Evolutionary conservation across 495 filamentous ascomycete genomes (phyloP).

Genomic region (Trypethelium eluteriae): DNA sequence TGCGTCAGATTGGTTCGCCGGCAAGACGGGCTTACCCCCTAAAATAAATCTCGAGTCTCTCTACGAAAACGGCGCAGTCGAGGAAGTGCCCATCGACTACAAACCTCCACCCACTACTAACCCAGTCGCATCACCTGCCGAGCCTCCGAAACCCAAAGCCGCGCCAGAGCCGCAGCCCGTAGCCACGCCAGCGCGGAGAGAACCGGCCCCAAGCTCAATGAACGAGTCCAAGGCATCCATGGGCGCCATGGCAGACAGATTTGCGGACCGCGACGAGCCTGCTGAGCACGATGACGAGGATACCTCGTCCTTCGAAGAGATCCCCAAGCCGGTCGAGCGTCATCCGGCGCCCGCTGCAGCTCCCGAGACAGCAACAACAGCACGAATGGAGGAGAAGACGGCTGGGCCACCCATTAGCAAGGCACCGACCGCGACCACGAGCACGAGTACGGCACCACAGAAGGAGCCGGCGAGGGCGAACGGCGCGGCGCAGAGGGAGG

Average conservation of each 20-base stretch:
- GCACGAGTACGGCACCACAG: not conserved
- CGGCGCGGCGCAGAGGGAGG: constrained; percentile 31
- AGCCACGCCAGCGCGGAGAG: constrained; percentile 35
- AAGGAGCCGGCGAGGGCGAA: constrained; percentile 19
- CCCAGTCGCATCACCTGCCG: constrained; percentile 41
- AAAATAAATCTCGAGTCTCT: constrained; percentile 91
- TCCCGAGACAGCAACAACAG: not conserved
- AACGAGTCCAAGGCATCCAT: constrained; percentile 80
- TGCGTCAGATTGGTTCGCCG: constrained; percentile 73
- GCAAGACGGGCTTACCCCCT: constrained; percentile 72
- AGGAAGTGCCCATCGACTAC: constrained; percentile 63
- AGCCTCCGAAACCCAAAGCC: constrained; percentile 47
- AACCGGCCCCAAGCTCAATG: constrained; percentile 53
- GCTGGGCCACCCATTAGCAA: constrained; percentile 16
- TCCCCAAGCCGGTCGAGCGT: constrained; percentile 57
- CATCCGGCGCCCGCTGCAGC: constrained; percentile 29
- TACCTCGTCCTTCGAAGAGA: constrained; percentile 74
- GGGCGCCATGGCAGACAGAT: constrained; percentile 73
- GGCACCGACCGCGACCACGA: not conserved
- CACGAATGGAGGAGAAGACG: constrained; percentile 28
- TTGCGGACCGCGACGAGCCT: constrained; percentile 63
- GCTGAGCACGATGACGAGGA: constrained; percentile 50
- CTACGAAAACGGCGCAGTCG: constrained; percentile 71
- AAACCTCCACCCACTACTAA: constrained; percentile 38
- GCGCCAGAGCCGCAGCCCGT: constrained; percentile 45